Evolutionary conservation across 2,329 filamentous ascomycete genomes (phyloP), one percentile per base, ranked within the genome.

Genomic region (Verruconis gallopava): DNA sequence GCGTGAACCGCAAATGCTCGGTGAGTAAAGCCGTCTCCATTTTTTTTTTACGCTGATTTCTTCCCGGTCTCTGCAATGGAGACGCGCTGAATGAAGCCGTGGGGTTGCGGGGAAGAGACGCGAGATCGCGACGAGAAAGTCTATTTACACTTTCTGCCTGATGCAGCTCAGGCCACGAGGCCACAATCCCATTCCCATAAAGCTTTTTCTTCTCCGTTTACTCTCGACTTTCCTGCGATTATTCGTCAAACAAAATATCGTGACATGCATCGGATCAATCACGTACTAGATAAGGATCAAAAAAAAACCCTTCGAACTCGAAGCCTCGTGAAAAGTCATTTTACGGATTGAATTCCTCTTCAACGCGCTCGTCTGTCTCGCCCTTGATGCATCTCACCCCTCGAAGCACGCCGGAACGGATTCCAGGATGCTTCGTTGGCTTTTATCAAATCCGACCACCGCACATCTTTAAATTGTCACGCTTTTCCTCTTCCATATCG

Each of bases 1-100:
- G 91, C 2, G 91, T 89, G 54, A 94, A 95, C 49, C 85, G 84
- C 54, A 98, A 83, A 58, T 98, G 91, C 70, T 96, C 91, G 2
- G 91, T 95, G 47, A 96, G 72, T 52, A 96, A 74, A 50, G 76
- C 69, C 25, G 61, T 68, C 48, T 66, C 64, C 41, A 64, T 60
- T 46, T 69, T 65, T 64, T 63, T 36, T 55, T 46, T 34, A 54
- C 60, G 46, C 64, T 60, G 66, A 69, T 69, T 19, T 6, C 25
- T 9, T 30, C n/a, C 9, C n/a, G 25, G 6, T 30, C 9, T 30
- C n/a, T n/a, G n/a, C n/a, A n/a, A n/a, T n/a, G n/a, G n/a, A n/a
- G n/a, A n/a, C n/a, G n/a, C n/a, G n/a, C n/a, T n/a, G n/a, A n/a
- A n/a, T n/a, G n/a, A n/a, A n/a, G n/a, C n/a, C n/a, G n/a, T n/a